Conservation (phyloP, 176 grass and related monocot species). For the Alloteropsis semialata region DNA sequence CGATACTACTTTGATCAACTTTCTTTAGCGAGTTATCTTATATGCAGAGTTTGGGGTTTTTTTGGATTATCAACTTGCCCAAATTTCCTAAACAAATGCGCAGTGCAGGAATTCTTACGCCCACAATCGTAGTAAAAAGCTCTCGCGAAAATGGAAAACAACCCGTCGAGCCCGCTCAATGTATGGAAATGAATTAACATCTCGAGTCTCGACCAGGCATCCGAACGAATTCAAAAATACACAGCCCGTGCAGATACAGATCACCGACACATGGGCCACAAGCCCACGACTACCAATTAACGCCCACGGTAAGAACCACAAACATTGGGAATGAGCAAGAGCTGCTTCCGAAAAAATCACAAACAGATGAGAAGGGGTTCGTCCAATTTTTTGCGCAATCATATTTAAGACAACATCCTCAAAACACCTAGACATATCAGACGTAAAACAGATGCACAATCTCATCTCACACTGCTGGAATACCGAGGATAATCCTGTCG, state of each 20-base stretch:
- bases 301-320: background rate
- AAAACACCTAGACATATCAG: slow-evolving; percentile 44
- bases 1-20: too few species aligned
- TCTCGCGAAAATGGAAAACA: background rate
- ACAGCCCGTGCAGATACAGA: background rate
- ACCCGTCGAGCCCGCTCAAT: too few species aligned
- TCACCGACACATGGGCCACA: background rate
- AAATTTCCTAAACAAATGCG: too few species aligned
- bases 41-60: too few species aligned
- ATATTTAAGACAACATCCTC: slow-evolving; percentile 36
- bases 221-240: background rate
- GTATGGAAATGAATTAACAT: background rate
- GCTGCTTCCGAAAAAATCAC: background rate
- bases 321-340: background rate
- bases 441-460: slow-evolving; percentile 26
- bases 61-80: too few species aligned
- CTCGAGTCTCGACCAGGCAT: background rate
- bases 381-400: slow-evolving; percentile 11
- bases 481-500: background rate
- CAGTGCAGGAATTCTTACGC: too few species aligned
- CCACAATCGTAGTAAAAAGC: background rate
- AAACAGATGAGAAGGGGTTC: background rate
- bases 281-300: background rate
- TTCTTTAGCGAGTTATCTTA: too few species aligned
- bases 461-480: slow-evolving; percentile 25